Evolutionary conservation across 2,329 filamentous ascomycete genomes (phyloP), one percentile per base, ranked within the genome.

Genomic region (Alternaria sp.): DNA sequence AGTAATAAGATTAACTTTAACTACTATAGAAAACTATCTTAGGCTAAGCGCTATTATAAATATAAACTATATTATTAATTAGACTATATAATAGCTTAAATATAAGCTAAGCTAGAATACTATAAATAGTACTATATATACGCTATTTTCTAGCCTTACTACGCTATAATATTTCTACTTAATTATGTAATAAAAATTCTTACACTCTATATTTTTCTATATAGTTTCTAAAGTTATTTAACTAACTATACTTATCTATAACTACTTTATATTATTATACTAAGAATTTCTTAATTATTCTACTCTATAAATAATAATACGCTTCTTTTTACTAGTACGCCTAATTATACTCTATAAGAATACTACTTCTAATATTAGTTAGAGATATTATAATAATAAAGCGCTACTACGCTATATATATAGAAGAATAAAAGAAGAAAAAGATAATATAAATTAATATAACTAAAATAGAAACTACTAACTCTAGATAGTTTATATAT

Each of bases 201-300:
- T 17, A 52, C 3, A 51, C 56, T 28, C 11, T 15, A n/a, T 15
- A 59, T 40, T 51, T 59, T 59, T 30, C 46, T 59, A 45, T 13
- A 10, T 23, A 59, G 28, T 51, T 59, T 52, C 23, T 59, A n/a
- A 50, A 43, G 32, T 30, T 59, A 59, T 50, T 50, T 59, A 52
- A 51, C 43, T 15, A 59, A 47, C 46, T 59, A 13, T 40, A 30
- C 56, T 59, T 23, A 9, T 19, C 28, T 26, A 51, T 51, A 40
- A 51, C 28, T 44, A 55, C 30, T 1, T 30, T 51, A 17, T n/a
- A 51, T 56, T 50, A 51, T 40, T 28, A 23, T 28, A 40, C 47
- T 17, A 13, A 25, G 21, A 26, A 50, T 36, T 50, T 25, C 47
- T 50, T 19, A 26, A 19, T 59, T 26, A 44, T 30, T 19, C 30